Evolutionary conservation across 1,139 yeast species (phyloP).

Genomic region (Arxiozyma heterogenica): DNA sequence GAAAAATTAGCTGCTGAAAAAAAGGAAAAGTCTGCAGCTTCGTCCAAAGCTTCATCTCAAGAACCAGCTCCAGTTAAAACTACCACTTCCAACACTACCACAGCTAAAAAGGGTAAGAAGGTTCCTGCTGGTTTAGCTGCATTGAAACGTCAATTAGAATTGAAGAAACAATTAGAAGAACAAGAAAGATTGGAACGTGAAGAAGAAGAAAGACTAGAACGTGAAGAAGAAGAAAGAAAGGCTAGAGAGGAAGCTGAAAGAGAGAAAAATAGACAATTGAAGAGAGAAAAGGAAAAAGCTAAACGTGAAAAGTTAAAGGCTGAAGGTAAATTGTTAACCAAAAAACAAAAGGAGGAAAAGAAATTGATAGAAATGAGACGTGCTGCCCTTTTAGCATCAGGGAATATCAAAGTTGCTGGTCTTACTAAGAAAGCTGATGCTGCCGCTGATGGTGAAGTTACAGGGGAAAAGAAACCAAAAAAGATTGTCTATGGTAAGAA

Average conservation of each 20-base stretch:
- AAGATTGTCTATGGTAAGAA: constrained; percentile 69
- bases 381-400: constrained; percentile 69
- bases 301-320: constrained; percentile 77
- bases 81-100: constrained; percentile 12
- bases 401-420: constrained; percentile 70
- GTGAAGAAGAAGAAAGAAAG: constrained; percentile 50
- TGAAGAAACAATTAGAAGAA: constrained; percentile 76
- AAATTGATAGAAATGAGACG: constrained; percentile 82
- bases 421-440: constrained; percentile 35
- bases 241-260: constrained; percentile 47
- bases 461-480: constrained; percentile 45
- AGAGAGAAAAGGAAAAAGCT: constrained; percentile 76
- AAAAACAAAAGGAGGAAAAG: constrained; percentile 92
- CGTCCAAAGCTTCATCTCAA: background rate
- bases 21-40: constrained; percentile 15
- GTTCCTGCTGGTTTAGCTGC: constrained; percentile 77
- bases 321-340: constrained; percentile 83
- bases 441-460: constrained; percentile 24
- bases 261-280: constrained; percentile 65
- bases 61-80: constrained; percentile 21
- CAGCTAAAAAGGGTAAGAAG: constrained; percentile 49
- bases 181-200: constrained; percentile 44
- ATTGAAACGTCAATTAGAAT: constrained; percentile 73
- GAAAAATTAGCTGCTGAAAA: constrained; percentile 40
- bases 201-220: constrained; percentile 51